These are phyloP conservation scores for Misopates orontium DNA, from an alignment of 257 asterid species.

Conservation along the genomic window DNA sequence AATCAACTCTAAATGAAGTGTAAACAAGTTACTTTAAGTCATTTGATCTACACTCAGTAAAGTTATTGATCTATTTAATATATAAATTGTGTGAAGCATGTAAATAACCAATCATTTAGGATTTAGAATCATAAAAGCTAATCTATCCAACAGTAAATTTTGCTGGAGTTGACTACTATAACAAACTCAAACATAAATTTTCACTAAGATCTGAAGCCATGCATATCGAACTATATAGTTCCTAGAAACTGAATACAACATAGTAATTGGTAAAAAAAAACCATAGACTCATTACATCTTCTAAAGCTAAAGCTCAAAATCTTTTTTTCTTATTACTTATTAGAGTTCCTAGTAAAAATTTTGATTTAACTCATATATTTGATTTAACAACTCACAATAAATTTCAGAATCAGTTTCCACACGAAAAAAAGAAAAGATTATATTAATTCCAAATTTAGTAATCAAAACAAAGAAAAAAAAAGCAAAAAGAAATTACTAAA, in stretches of 20 bases:
- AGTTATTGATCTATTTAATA: not conserved
- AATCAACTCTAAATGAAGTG: not conserved
- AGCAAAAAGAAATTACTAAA: not conserved
- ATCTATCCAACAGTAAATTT: too few species aligned
- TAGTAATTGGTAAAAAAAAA: too few species aligned
- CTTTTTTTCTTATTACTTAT: not conserved
- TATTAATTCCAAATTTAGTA: not conserved
- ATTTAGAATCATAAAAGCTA: too few species aligned
- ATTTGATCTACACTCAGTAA: not conserved
- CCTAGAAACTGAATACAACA: too few species aligned
- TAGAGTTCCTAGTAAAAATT: too few species aligned
- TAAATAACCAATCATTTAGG: too few species aligned
- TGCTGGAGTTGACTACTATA: too few species aligned
- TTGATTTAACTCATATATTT: too few species aligned
- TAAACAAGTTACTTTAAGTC: not conserved
- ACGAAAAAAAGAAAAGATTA: not conserved
- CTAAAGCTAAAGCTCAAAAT: too few species aligned
- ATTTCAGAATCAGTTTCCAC: not conserved
- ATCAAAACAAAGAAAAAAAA: not conserved
- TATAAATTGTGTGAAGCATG: too few species aligned
- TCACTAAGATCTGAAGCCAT: conserved; percentile 6
- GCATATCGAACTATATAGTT: too few species aligned
- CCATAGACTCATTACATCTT: too few species aligned
- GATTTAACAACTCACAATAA: not conserved
- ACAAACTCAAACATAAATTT: not conserved